Evolutionary conservation across 495 filamentous ascomycete species (phyloP), one percentile per base, ranked within the genome.

Genomic region (Neurospora tetrasperma): DNA sequence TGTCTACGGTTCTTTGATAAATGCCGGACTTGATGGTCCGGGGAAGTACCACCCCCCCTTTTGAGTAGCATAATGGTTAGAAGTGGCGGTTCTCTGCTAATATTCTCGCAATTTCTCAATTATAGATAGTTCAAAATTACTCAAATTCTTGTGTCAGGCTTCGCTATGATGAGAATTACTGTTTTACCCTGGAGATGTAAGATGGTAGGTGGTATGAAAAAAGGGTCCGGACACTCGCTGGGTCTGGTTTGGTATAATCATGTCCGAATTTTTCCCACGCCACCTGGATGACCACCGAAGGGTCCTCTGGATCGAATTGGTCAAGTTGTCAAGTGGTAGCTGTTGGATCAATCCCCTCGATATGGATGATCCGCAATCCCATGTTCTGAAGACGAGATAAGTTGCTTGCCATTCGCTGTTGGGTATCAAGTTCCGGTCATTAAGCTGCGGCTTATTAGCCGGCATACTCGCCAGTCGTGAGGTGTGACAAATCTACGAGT

Each of bases 321-420:
- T 35, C 71, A 42, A 42, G 69, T 69, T 40, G 75, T 75, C 74
- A 78, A 78, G 76, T 75, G 78, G 74, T 71, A 77, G 78, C 75
- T 75, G 78, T 74, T 80, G 76, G 77, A 46, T 76, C 78, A 78
- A 79, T 73, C 76, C 70, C 18, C 42, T 66, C 54, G 54, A 66
- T 66, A 66, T 66, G 54, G 27, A 35, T 35, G 54, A 66, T 66
- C 54, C 71, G 66, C 44, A 71, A 70, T 39, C 75, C 76, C 75
- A 78, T 78, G 76, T 76, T 76, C 74, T 71, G 77, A 75, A 77
- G 76, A 76, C 74, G 78, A 75, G 79, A 44, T 76, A 75, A 74
- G 78, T 73, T 78, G 70, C 70, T 35, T 59, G 66, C 71, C 41
- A 70, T 54, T 76, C 69, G 66, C 38, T 70, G 70, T 39, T 39